A percentile compares a stretch with the other conserved stretches of the same genome.
Conservation (phyloP, 257 asterid species). For the Scutellaria baicalensis region DNA sequence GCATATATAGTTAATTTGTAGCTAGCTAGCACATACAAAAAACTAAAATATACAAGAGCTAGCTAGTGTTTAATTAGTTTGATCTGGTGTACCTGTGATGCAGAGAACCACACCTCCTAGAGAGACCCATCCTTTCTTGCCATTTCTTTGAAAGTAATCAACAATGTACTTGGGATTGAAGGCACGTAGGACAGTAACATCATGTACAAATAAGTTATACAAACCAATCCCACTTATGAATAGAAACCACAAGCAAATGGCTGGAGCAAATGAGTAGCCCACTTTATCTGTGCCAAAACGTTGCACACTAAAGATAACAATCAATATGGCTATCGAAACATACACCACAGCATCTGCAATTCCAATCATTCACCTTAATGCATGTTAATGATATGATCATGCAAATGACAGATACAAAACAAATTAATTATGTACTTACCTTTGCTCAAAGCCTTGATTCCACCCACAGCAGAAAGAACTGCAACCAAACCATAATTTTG, state of each 20-base stretch:
- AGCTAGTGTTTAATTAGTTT: too few species aligned
- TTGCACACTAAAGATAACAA: slow-evolving; percentile 43
- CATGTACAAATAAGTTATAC: slow-evolving; percentile 46
- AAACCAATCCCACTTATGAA: slow-evolving; percentile 42
- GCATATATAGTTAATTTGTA: too few species aligned
- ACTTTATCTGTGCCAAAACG: slow-evolving; percentile 72
- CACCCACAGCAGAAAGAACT: slow-evolving; percentile 74
- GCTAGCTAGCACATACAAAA: too few species aligned
- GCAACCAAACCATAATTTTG: slow-evolving; percentile 11
- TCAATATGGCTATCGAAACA: slow-evolving; percentile 46
- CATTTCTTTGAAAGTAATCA: slow-evolving; percentile 52
- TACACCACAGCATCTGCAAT: slow-evolving; percentile 40
- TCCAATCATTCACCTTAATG: too few species aligned
- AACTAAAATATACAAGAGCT: too few species aligned
- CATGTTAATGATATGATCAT: too few species aligned
- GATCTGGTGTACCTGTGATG: slow-evolving; percentile 52
- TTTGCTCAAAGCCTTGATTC: slow-evolving; percentile 34
- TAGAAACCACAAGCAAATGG: slow-evolving; percentile 45
- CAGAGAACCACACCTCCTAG: slow-evolving; percentile 66
- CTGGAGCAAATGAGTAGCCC: slow-evolving; percentile 66
- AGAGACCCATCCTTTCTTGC: slow-evolving; percentile 55
- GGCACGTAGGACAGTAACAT: slow-evolving; percentile 38
- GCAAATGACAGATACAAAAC: background rate
- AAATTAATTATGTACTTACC: slow-evolving; percentile 11
- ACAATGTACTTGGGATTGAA: slow-evolving; percentile 52